Conservation (phyloP, 441 rosid genomes). For the Oxalis stricta region DNA sequence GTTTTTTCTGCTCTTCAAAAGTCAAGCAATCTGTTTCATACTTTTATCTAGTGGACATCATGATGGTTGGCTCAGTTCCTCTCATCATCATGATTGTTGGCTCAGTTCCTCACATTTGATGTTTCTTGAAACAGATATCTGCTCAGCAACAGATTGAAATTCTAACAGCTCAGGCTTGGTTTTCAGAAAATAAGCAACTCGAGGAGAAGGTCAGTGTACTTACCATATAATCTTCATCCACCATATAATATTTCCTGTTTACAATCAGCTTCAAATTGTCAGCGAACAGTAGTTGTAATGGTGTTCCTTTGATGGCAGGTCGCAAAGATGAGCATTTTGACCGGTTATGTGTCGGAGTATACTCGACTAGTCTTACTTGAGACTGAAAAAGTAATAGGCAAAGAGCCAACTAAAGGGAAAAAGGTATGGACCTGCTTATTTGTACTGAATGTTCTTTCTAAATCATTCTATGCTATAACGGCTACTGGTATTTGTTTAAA, state of each 20-base stretch:
- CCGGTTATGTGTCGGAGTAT: slow-evolving; percentile 55
- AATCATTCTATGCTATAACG: background rate
- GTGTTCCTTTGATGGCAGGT: slow-evolving; percentile 26
- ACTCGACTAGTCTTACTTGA: slow-evolving; percentile 60
- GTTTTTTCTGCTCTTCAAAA: no score
- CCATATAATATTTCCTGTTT: background rate
- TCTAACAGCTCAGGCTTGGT: slow-evolving; percentile 88
- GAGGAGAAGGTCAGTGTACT: slow-evolving; percentile 51
- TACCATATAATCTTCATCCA: background rate
- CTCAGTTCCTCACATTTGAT: background rate
- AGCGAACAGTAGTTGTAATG: no score
- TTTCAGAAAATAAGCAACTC: slow-evolving; percentile 51
- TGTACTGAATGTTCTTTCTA: background rate
- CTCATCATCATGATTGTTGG: no score
- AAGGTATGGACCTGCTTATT: slow-evolving; percentile 21
- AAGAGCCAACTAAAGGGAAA: slow-evolving; percentile 13
- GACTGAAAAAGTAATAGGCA: slow-evolving; percentile 22
- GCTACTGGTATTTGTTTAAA: no score
- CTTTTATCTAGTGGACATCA: background rate
- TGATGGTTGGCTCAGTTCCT: no score
- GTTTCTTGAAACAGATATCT: slow-evolving; percentile 27
- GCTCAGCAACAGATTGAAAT: slow-evolving; percentile 67
- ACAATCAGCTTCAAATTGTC: no score
- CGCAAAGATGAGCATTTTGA: slow-evolving; percentile 46
- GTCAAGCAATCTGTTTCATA: background rate